Conservation (phyloP, 2,329 filamentous ascomycete genomes). For the Plectosphaerella plurivora region DNA sequence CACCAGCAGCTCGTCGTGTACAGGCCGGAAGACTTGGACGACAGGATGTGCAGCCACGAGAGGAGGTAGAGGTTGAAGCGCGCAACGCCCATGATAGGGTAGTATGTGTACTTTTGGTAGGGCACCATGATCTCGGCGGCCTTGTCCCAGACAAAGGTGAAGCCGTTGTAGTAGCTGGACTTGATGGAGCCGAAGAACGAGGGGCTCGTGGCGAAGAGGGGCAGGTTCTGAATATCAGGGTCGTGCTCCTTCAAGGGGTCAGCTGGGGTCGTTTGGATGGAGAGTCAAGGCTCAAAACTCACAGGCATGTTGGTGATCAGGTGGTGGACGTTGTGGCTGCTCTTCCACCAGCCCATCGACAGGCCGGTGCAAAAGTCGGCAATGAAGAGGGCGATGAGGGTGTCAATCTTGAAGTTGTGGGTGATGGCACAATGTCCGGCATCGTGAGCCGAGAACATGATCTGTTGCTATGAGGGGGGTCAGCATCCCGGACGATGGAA, state of each 20-base stretch:
- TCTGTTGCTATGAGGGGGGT: slow-evolving; percentile 47
- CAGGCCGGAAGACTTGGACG: slow-evolving; percentile 48
- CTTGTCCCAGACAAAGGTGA: slow-evolving; percentile 58
- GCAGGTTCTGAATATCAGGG: slow-evolving; percentile 61
- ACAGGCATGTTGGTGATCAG: slow-evolving; percentile 60
- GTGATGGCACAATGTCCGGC: slow-evolving; percentile 62
- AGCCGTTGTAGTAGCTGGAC: slow-evolving; percentile 60
- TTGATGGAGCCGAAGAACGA: slow-evolving; percentile 60
- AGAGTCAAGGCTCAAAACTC: slow-evolving; percentile 10
- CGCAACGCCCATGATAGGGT: slow-evolving; percentile 61
- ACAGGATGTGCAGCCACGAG: slow-evolving; percentile 61
- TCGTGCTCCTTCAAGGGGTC: slow-evolving; percentile 41
- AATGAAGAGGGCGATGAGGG: slow-evolving; percentile 57
- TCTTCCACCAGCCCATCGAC: slow-evolving; percentile 67
- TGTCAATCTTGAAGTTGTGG: slow-evolving; percentile 52
- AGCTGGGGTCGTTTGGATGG: not conserved
- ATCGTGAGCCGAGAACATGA: slow-evolving; percentile 66
- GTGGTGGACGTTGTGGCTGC: slow-evolving; percentile 65
- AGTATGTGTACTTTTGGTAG: slow-evolving; percentile 64
- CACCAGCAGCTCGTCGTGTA: slow-evolving; percentile 57
- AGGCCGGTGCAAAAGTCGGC: slow-evolving; percentile 63
- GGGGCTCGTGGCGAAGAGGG: slow-evolving; percentile 63
- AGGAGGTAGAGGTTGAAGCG: slow-evolving; percentile 70
- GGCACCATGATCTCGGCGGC: slow-evolving; percentile 54
- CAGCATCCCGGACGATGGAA: slow-evolving; percentile 1